Evolutionary conservation across 805 yeast genomes (phyloP), one percentile per base, ranked within the genome.

Genomic region (Ogataea trehaloabstinens): DNA sequence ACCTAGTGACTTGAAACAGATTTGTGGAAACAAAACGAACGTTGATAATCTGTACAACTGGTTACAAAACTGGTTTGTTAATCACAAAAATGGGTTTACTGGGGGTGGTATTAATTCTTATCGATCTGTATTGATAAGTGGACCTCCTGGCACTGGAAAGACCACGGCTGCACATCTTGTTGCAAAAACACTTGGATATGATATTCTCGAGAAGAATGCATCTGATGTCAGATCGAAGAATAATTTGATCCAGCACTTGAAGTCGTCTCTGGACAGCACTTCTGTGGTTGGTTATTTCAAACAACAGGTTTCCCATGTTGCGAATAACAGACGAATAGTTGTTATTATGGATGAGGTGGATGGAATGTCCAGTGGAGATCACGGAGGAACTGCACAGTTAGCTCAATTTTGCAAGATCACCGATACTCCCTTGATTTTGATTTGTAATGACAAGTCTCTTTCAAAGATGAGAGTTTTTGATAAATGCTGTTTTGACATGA

Each of bases 311-410:
- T 13, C 51, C 18, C 36, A 44, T 29, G 45, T 45, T 37, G 39
- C 48, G 22, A 52, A 52, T 18, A 52, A 74, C 34, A 72, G 74
- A 37, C 80, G 76, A 44, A 80, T 91, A 51, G 87, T 89, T 39
- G 71, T 93, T 33, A 84, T 93, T 46, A 89, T 93, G 98, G 99
- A 93, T 65, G 99, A 93, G 67, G 98, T 93, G 21, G 99, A 93
- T 61, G 99, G 99, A 51, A 93, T 93, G 98, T 87, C 96, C 28
- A 89, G 95, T 56, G 99, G 99, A 48, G 99, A 93, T 63, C 82
- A 93, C 52, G 99, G 99, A 45, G 99, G 99, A 46, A 96, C 93
- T 19, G 97, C 96, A 18, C 95, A 89, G 44, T 72, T 93, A 62
- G 88, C 97, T 0, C 80, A 83, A 28, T 83, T 87, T 51, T 90